phyloP scores from a whole-genome alignment of 2,329 filamentous ascomycete genomes.

The Phialophora macrospora region DNA sequence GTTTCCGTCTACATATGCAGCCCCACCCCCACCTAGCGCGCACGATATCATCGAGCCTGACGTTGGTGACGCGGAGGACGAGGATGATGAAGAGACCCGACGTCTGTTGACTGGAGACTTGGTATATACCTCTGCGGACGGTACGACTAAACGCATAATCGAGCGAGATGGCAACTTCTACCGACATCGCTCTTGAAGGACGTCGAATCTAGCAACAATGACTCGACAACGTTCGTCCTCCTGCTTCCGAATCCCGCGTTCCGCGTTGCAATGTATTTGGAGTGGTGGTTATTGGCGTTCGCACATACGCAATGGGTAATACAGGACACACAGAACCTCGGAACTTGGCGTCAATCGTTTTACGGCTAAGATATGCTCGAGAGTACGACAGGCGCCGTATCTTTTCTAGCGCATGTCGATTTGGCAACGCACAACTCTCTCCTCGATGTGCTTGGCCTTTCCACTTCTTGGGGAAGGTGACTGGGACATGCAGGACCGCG shows the following conservation, averaged over 20 bases:
- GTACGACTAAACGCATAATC: not conserved
- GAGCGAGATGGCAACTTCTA: not conserved
- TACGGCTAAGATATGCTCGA: not conserved
- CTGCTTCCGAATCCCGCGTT: not conserved
- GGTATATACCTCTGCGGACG: constrained; percentile 19
- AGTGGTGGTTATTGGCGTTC: constrained; percentile 13
- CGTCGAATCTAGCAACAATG: not conserved
- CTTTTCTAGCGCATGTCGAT: not conserved
- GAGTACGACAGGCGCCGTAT: not conserved
- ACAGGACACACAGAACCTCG: constrained; percentile 20
- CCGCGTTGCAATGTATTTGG: constrained; percentile 13
- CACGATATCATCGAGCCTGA: constrained; percentile 31
- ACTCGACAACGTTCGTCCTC: not conserved
- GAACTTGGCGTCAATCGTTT: constrained; percentile 1
- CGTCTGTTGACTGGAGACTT: constrained; percentile 4
- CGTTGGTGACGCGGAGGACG: constrained; percentile 5
- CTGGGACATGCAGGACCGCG: not conserved
- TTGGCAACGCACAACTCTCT: not conserved
- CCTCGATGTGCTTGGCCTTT: not conserved
- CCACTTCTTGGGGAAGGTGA: not conserved
- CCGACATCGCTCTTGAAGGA: not conserved
- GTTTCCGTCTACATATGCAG: not conserved
- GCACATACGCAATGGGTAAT: constrained; percentile 13
- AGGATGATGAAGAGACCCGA: constrained; percentile 22
- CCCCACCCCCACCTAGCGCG: constrained; percentile 3